Conservation (phyloP, 108 stramenopile genomes). For the Schizochytrium sp. region DNA sequence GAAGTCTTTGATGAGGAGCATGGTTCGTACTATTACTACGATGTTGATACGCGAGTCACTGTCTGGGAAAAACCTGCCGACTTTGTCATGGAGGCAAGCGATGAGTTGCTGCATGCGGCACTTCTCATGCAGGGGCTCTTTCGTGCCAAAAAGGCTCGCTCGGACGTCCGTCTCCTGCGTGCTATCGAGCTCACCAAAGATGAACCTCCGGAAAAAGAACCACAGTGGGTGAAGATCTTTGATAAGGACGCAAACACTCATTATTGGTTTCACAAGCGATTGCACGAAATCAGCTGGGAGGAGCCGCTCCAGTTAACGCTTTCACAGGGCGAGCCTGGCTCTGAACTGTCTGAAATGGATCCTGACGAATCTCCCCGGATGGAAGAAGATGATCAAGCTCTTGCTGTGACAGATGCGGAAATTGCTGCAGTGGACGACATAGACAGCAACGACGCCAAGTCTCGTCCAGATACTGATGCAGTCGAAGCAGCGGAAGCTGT, state of each 20-base stretch:
- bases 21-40: background rate
- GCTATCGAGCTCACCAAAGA: background rate
- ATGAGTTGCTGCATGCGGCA: background rate
- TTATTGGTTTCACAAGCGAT: background rate
- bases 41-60: background rate
- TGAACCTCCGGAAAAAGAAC: background rate
- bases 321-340: background rate
- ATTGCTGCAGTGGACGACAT: no score
- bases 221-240: background rate
- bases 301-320: background rate
- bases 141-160: background rate
- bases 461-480: no score
- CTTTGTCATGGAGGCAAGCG: background rate
- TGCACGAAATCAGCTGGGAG: background rate
- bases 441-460: no score
- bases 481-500: no score
- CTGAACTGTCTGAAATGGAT: no score
- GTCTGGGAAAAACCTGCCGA: slow-evolving; percentile 6
- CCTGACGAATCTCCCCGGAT: no score
- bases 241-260: background rate
- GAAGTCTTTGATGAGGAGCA: background rate
- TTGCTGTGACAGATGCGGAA: no score
- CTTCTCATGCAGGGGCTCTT: background rate
- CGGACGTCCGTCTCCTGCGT: background rate
- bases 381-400: no score